phyloP scores from a whole-genome alignment of 2,329 filamentous ascomycete genomes.

The Cadophora gregata region DNA sequence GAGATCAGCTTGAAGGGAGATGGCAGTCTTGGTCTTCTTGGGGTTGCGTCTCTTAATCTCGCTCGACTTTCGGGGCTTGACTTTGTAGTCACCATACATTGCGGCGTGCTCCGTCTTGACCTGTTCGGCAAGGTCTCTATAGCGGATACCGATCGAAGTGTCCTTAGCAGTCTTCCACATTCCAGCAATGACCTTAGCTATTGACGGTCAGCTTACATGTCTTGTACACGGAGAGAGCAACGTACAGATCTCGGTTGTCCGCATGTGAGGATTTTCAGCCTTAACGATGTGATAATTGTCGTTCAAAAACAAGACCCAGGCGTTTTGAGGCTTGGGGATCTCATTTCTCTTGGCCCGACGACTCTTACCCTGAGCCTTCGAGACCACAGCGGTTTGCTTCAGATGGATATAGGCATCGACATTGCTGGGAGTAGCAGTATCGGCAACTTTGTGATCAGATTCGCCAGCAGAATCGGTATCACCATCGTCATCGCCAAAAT shows the following conservation, averaged over 20 bases:
- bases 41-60: slow-evolving; percentile 11
- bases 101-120: not conserved
- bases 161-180: not conserved
- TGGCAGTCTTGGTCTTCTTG: not conserved
- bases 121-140: not conserved
- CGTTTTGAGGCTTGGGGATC: slow-evolving; percentile 7
- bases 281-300: not conserved
- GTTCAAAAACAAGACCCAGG: slow-evolving; percentile 13
- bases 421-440: too few species aligned
- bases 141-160: not conserved
- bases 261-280: not conserved
- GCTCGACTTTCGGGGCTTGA: slow-evolving; percentile 7
- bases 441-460: too few species aligned
- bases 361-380: not conserved
- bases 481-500: not conserved
- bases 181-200: slow-evolving; percentile 16
- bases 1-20: not conserved
- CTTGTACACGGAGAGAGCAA: not conserved
- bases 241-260: slow-evolving; percentile 13
- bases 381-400: not conserved
- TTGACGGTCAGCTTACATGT: not conserved
- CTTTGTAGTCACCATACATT: not conserved
- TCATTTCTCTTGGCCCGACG: slow-evolving; percentile 1
- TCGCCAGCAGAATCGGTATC: too few species aligned
- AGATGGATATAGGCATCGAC: not conserved